Evolutionary conservation across 768 basidiomycete genomes (phyloP), one percentile per base, ranked within the genome.

Genomic region (Pleurotus sapidus): DNA sequence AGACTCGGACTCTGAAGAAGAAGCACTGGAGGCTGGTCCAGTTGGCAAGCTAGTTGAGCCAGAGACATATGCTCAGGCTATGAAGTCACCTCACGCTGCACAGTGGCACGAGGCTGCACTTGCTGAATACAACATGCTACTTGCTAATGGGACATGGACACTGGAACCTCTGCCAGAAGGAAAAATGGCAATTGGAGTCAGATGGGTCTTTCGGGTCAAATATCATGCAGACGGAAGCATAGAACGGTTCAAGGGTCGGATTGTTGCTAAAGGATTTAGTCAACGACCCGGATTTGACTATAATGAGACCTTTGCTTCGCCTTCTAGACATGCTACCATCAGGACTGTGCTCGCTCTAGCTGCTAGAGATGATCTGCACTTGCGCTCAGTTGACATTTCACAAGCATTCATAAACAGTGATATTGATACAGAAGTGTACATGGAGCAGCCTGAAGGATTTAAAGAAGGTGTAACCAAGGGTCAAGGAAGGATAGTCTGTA

Each of bases 201-300:
- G 20, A 20, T 20, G 20, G 20, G 20, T 20, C 20, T 20, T 20
- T 20, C 20, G 20, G 20, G 20, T 20, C 20, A 20, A 20, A 20
- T 20, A 20, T 20, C 20, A 20, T 20, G 20, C 20, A 20, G 20
- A 20, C 20, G 20, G 20, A 20, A 20, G 20, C 20, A 20, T 20
- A 20, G 20, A 20, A 20, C 20, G 20, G 1, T 20, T 20, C 20
- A 20, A 20, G 20, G 20, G 20, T 20, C 20, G 20, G 20, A 20
- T 20, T 20, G 20, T 20, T 20, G 20, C 20, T 2, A 66, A 76
- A 59, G 70, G 71, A 5, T 77, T 68, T 63, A 61, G 61, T 25
- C 77, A 80, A 57, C 61, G 61, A 14, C 69, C 69, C 30, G 77
- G 79, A 1, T 58, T 70, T 58, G 77, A 79, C 57, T 79, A 66